Percentiles rank a stretch among this genome's conserved stretches.
Conservation (phyloP, 208 protist genomes). For the Leptomonas pyrrhocoris region DNA sequence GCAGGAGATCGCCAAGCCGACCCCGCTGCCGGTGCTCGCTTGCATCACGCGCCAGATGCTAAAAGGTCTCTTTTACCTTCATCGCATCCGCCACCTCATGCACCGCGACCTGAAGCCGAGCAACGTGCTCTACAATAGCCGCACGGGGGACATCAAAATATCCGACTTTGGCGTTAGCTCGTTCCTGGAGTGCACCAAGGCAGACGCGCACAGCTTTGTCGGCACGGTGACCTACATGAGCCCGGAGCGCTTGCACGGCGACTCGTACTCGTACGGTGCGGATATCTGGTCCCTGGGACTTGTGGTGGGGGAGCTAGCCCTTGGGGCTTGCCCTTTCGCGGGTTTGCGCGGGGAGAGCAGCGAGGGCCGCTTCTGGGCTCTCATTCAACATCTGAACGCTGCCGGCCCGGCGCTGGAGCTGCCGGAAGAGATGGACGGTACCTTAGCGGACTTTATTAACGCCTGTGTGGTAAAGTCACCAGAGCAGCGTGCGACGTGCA, state of each 20-base stretch:
- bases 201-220: slow-evolving; percentile 87
- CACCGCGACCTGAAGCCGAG: slow-evolving; percentile 98
- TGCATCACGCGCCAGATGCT: slow-evolving; percentile 83
- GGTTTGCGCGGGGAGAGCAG: slow-evolving; percentile 51
- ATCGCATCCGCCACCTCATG: slow-evolving; percentile 88
- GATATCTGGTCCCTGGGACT: slow-evolving; percentile 95
- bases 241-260: slow-evolving; percentile 90
- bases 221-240: slow-evolving; percentile 95
- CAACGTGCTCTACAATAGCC: slow-evolving; percentile 95
- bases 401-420: slow-evolving; percentile 64
- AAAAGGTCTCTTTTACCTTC: slow-evolving; percentile 86
- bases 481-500: slow-evolving; percentile 63
- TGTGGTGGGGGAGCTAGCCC: slow-evolving; percentile 86
- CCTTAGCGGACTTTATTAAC: slow-evolving; percentile 72
- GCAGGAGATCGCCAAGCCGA: slow-evolving; percentile 53
- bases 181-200: slow-evolving; percentile 85
- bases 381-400: slow-evolving; percentile 80
- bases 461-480: slow-evolving; percentile 66
- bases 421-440: slow-evolving; percentile 52
- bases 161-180: slow-evolving; percentile 95
- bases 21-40: slow-evolving; percentile 61
- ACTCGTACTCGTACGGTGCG: slow-evolving; percentile 88
- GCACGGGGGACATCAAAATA: slow-evolving; percentile 86
- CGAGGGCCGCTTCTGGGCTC: slow-evolving; percentile 85
- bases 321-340: slow-evolving; percentile 85